Conservation (phyloP, 345 rosid species). For the Salix suchowensis region DNA sequence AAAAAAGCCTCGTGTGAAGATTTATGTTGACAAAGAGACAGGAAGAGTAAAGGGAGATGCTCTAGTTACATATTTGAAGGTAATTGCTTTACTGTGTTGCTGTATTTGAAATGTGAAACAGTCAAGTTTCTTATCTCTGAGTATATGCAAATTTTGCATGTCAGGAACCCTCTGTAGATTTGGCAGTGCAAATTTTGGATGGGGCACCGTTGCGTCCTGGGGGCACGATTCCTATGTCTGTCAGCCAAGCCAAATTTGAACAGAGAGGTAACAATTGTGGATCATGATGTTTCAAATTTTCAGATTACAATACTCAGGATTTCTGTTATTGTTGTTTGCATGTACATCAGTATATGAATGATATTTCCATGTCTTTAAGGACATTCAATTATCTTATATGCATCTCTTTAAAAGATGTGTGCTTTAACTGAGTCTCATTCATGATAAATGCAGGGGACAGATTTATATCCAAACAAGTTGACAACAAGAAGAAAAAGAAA, state of each 20-base stretch:
- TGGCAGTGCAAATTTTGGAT: constrained; percentile 85
- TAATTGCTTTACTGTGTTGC: constrained; percentile 27
- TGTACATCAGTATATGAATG: constrained; percentile 8
- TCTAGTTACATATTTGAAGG: constrained; percentile 87
- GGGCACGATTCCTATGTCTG: constrained; percentile 76
- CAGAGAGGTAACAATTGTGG: constrained; percentile 63
- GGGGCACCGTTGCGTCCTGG: constrained; percentile 85
- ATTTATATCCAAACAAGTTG: constrained; percentile 70
- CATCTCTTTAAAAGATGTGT: not conserved
- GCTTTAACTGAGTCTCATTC: constrained; percentile 5
- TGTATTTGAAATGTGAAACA: constrained; percentile 1
- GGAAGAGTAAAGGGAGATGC: constrained; percentile 94
- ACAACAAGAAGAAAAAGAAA: constrained; percentile 85
- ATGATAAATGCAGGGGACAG: constrained; percentile 62
- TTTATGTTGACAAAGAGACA: constrained; percentile 79
- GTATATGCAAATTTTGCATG: constrained; percentile 9
- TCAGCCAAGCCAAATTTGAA: constrained; percentile 78
- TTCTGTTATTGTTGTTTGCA: constrained; percentile 7
- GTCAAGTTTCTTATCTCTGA: not conserved
- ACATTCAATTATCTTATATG: not conserved
- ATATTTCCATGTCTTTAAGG: not conserved
- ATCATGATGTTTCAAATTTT: not conserved
- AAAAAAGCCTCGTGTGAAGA: constrained; percentile 87
- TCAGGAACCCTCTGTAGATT: constrained; percentile 94
- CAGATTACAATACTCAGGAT: not conserved